Evolutionary conservation across 2,329 filamentous ascomycete species (phyloP).

Genomic region (Lachnellula cervina): DNA sequence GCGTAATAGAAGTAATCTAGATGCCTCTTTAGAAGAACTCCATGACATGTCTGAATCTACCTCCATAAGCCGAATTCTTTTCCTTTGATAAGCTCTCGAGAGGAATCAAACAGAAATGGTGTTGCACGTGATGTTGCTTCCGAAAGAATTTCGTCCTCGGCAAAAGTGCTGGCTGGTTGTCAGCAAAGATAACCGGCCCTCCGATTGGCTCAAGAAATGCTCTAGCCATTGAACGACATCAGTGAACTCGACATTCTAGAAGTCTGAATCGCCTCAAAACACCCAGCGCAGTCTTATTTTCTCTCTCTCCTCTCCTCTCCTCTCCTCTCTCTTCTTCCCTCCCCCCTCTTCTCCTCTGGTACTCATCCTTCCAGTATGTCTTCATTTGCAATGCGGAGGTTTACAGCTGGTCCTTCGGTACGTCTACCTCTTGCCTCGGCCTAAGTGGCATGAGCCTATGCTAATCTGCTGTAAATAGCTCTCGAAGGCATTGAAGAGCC

Average conservation of each 20-base stretch:
- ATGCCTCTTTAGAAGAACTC: neutral
- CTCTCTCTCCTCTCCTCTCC: neutral
- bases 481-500: constrained; percentile 44
- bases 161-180: constrained; percentile 7
- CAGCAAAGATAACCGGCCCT: constrained; percentile 7
- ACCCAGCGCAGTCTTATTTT: neutral
- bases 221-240: constrained; percentile 20
- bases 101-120: too few relatives aligned
- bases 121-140: neutral
- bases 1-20: too few relatives aligned
- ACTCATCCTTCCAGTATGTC: constrained; percentile 45
- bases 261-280: constrained; percentile 14
- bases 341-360: constrained; percentile 15
- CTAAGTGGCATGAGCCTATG: constrained; percentile 9
- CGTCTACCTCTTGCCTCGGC: constrained; percentile 32
- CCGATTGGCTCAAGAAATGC: constrained; percentile 17
- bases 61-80: neutral
- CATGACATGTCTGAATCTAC: neutral
- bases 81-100: too few relatives aligned
- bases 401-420: constrained; percentile 53
- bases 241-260: constrained; percentile 3
- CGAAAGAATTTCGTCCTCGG: neutral
- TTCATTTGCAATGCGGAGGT: constrained; percentile 60
- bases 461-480: constrained; percentile 26
- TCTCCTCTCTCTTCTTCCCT: neutral